phyloP scores from a whole-genome alignment of 257 asterid genomes.

The Rhazya stricta region DNA sequence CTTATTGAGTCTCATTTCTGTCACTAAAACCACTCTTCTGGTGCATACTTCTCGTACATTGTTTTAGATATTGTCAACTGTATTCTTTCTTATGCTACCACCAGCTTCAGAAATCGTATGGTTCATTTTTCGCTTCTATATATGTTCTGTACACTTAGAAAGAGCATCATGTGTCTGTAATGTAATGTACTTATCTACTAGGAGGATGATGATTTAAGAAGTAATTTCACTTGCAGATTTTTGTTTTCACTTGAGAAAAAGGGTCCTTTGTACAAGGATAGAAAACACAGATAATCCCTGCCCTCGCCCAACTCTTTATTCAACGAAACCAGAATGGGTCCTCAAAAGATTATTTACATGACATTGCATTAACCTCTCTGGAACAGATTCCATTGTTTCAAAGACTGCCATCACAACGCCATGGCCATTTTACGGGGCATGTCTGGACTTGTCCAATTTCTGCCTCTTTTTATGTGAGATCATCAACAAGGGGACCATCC shows the following conservation, averaged over 20 bases:
- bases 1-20: neutral
- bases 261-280: neutral
- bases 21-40: neutral
- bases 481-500: conserved; percentile 31
- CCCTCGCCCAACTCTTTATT: neutral
- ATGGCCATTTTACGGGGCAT: conserved; percentile 14
- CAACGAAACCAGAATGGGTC: neutral
- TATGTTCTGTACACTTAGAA: neutral
- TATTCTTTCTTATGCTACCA: neutral
- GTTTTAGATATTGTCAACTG: neutral
- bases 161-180: neutral
- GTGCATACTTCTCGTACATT: neutral
- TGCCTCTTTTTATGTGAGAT: conserved; percentile 28
- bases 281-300: neutral
- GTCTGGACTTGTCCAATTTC: conserved; percentile 23
- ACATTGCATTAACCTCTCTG: neutral
- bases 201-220: neutral
- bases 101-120: neutral
- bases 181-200: neutral
- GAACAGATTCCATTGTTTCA: conserved; percentile 31
- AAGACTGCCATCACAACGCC: conserved; percentile 17
- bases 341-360: neutral
- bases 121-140: neutral
- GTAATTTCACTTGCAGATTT: neutral
- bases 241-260: neutral